These are phyloP conservation scores for Penicillium cosmopolitanum DNA, from an alignment of 495 filamentous ascomycete species.

Conservation along the genomic window DNA sequence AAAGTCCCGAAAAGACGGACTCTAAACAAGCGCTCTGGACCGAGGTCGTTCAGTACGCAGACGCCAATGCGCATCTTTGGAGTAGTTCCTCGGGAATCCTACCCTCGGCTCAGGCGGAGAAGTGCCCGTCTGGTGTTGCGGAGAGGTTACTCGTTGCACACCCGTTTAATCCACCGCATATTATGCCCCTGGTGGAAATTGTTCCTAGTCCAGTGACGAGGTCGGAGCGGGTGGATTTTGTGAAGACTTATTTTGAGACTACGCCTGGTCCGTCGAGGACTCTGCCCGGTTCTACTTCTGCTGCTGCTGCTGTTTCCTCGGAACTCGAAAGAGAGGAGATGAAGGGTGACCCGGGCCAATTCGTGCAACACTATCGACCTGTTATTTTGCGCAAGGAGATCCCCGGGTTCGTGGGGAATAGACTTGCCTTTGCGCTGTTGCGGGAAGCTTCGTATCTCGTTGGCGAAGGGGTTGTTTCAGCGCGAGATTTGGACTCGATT, in stretches of 20 bases:
- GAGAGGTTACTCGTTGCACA: conserved; percentile 58
- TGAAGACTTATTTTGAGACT: conserved; percentile 50
- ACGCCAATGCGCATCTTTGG: conserved; percentile 52
- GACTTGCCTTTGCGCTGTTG: conserved; percentile 52
- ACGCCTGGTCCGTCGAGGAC: conserved; percentile 39
- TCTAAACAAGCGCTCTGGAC: conserved; percentile 59
- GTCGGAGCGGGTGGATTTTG: conserved; percentile 42
- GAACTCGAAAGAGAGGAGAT: too few species aligned
- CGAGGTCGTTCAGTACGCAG: conserved; percentile 44
- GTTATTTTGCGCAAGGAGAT: conserved; percentile 59
- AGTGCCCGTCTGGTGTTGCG: conserved; percentile 40
- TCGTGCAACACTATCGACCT: conserved; percentile 37
- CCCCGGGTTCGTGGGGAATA: conserved; percentile 54
- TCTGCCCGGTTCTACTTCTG: too few species aligned
- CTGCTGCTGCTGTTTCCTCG: too few species aligned
- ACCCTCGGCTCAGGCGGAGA: conserved; percentile 45
- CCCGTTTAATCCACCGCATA: conserved; percentile 66
- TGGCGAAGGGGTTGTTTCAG: conserved; percentile 48
- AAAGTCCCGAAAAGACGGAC: conserved; percentile 54
- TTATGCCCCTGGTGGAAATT: conserved; percentile 65
- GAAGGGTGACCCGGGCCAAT: neutral
- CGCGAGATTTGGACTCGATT: conserved; percentile 50
- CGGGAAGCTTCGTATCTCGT: conserved; percentile 52
- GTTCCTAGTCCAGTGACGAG: conserved; percentile 52
- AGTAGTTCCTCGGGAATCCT: conserved; percentile 61